Percentiles rank a stretch among this genome's conserved stretches.
Evolutionary conservation across 2,329 filamentous ascomycete species (phyloP).

Genomic region (Colletotrichum simmondsii): DNA sequence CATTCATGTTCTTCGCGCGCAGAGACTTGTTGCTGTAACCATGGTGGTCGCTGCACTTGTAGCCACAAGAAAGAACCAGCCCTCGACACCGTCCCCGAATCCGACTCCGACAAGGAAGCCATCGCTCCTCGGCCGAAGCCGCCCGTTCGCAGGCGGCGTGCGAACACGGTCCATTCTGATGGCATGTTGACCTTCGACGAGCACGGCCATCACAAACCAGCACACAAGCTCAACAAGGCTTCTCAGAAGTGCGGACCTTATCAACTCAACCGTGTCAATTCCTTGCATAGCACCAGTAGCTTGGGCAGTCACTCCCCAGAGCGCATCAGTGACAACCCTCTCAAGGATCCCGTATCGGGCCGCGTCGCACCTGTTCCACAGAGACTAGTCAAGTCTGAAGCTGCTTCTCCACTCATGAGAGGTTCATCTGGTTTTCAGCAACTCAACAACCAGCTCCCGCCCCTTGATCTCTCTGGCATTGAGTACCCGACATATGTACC

Average conservation of each 20-base stretch:
- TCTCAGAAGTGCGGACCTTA: constrained; percentile 73
- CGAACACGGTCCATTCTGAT: constrained; percentile 72
- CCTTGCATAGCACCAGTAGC: constrained; percentile 64
- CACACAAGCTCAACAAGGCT: constrained; percentile 69
- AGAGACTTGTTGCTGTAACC: constrained; percentile 78
- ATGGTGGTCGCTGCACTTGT: constrained; percentile 75
- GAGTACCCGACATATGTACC: constrained; percentile 61
- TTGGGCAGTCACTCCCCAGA: constrained; percentile 59
- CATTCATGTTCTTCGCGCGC: constrained; percentile 35
- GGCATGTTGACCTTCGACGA: constrained; percentile 69
- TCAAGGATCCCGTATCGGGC: constrained; percentile 49
- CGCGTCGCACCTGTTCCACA: constrained; percentile 54
- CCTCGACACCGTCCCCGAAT: constrained; percentile 73
- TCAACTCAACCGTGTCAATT: constrained; percentile 67
- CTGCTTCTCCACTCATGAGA: constrained; percentile 67
- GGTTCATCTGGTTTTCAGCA: constrained; percentile 60
- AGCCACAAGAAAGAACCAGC: constrained; percentile 69
- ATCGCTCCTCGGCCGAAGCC: constrained; percentile 51
- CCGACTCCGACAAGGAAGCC: constrained; percentile 65
- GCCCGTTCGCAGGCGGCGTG: constrained; percentile 62
- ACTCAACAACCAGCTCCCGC: constrained; percentile 64
- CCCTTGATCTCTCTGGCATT: constrained; percentile 68
- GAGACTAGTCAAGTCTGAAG: constrained; percentile 70
- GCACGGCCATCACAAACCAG: constrained; percentile 72
- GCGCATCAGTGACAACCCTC: constrained; percentile 50